Percentiles rank a stretch among this genome's conserved stretches.
These are phyloP conservation scores for Solanum raphanifolium DNA, from an alignment of 257 asterid species.

Conservation along the genomic window DNA sequence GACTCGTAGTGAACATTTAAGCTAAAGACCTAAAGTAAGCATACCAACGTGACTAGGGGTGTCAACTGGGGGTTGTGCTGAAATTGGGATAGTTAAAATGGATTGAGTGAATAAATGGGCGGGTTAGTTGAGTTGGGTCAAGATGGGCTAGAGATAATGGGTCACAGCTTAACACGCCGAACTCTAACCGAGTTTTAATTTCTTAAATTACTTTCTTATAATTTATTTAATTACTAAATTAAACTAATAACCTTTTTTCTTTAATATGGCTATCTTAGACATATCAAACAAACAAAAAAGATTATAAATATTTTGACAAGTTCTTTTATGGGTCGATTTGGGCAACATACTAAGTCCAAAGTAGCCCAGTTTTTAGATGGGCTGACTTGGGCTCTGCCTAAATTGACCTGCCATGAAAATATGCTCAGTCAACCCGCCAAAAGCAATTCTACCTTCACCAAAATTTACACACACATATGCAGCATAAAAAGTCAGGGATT, in stretches of 20 bases:
- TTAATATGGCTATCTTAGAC: neutral
- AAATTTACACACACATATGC: neutral
- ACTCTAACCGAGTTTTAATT: neutral
- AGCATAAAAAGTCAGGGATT: neutral
- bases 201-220: neutral
- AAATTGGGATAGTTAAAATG: neutral
- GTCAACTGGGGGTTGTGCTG: neutral
- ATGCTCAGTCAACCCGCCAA: neutral
- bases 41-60: neutral
- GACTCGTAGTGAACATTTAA: neutral
- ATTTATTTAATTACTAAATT: neutral
- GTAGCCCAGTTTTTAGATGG: neutral
- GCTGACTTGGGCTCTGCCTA: neutral
- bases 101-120: neutral
- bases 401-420: neutral
- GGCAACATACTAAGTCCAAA: neutral
- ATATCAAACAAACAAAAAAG: neutral
- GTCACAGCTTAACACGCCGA: neutral
- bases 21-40: neutral
- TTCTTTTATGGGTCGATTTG: neutral
- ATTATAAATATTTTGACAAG: neutral
- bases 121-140: neutral
- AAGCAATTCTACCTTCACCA: neutral
- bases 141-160: neutral
- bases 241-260: neutral